These are phyloP conservation scores for Globisporangium sylvaticum DNA, from an alignment of 352 stramenopile species.

Conservation along the genomic window DNA sequence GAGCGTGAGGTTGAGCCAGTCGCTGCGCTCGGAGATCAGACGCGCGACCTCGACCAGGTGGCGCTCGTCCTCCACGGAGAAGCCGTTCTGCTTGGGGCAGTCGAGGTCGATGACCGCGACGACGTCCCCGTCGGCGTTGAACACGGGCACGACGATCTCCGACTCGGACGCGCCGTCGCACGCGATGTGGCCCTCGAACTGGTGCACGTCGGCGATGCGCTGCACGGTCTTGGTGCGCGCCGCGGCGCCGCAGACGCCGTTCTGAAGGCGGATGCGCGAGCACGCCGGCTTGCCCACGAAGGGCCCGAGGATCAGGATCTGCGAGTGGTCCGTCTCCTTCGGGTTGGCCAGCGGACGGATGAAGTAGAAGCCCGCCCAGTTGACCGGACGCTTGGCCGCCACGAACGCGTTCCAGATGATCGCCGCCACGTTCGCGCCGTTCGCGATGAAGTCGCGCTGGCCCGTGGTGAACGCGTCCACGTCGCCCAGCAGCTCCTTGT, in stretches of 20 bases:
- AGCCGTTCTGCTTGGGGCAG: slow-evolving; percentile 64
- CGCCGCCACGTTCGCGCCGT: slow-evolving; percentile 73
- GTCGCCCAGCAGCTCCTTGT: slow-evolving; percentile 54
- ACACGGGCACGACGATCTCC: slow-evolving; percentile 75
- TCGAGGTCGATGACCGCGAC: slow-evolving; percentile 79
- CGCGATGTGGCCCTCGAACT: slow-evolving; percentile 78
- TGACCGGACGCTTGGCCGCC: slow-evolving; percentile 55
- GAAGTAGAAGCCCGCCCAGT: slow-evolving; percentile 85
- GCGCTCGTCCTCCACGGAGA: slow-evolving; percentile 67
- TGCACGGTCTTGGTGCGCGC: slow-evolving; percentile 64
- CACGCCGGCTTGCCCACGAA: slow-evolving; percentile 84
- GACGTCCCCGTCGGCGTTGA: slow-evolving; percentile 59
- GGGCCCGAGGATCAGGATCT: slow-evolving; percentile 69
- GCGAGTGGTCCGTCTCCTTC: slow-evolving; percentile 44
- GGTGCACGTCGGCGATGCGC: slow-evolving; percentile 70
- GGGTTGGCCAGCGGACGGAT: slow-evolving; percentile 57
- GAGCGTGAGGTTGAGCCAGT: slow-evolving; percentile 63
- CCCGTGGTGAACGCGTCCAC: slow-evolving; percentile 57
- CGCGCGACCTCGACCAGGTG: slow-evolving; percentile 56
- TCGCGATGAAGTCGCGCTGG: slow-evolving; percentile 77
- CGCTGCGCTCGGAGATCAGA: slow-evolving; percentile 49
- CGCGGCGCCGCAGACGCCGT: slow-evolving; percentile 65
- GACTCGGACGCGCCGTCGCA: slow-evolving; percentile 78
- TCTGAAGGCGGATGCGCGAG: slow-evolving; percentile 73
- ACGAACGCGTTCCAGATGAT: slow-evolving; percentile 83